phyloP scores from a whole-genome alignment of 2,329 filamentous ascomycete species.

The Chaetomium sp. region DNA sequence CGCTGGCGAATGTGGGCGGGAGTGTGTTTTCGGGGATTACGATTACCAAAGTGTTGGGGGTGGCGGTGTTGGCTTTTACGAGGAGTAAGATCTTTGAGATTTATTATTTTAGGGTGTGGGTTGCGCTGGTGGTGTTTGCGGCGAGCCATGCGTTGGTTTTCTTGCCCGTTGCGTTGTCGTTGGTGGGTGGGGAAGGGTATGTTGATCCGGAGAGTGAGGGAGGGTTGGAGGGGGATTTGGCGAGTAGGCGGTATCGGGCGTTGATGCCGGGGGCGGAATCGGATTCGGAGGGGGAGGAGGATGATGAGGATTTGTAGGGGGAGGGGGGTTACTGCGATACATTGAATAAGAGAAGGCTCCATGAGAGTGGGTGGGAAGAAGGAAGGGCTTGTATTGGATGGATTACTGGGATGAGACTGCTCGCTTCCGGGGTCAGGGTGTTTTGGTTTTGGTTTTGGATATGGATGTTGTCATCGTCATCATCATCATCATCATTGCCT shows the following conservation, averaged over 20 bases:
- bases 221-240: constrained; percentile 82
- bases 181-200: constrained; percentile 82
- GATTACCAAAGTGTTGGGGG: constrained; percentile 87
- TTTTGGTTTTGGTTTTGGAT: no score
- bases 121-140: constrained; percentile 83
- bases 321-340: not conserved
- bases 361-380: no score
- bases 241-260: constrained; percentile 69
- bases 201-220: constrained; percentile 81
- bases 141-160: constrained; percentile 85
- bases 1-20: constrained; percentile 87
- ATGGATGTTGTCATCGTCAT: no score
- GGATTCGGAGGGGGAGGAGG: constrained; percentile 19
- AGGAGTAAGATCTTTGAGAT: constrained; percentile 98
- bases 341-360: no score
- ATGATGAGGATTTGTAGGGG: not conserved
- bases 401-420: no score
- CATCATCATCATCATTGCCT: no score
- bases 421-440: no score
- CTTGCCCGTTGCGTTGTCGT: constrained; percentile 79
- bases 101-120: constrained; percentile 97
- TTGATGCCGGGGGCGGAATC: constrained; percentile 39
- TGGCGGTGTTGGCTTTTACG: constrained; percentile 88
- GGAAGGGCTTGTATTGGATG: no score
- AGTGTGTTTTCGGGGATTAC: constrained; percentile 96